Conservation (phyloP, 345 rosid species). For the Carallia brachiata region DNA sequence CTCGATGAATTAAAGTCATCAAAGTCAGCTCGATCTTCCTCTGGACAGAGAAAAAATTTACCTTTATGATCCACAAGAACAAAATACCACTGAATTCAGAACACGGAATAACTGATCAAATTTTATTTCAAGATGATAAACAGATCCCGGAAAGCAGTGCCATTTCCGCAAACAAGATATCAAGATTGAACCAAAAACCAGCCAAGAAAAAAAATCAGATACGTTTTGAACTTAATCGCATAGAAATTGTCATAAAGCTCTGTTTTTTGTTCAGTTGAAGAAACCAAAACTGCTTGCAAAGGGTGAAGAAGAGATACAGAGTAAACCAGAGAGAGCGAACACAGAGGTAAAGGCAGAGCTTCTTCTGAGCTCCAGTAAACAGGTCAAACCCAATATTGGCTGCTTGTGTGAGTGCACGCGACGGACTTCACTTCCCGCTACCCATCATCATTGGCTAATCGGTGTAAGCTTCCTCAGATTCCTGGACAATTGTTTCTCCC, state of each 20-base stretch:
- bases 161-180: neutral
- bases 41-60: too few species aligned
- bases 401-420: too few species aligned
- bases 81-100: neutral
- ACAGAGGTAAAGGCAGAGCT: slow-evolving; percentile 18
- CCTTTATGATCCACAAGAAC: neutral
- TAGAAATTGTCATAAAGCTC: neutral
- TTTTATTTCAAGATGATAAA: neutral
- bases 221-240: slow-evolving; percentile 27
- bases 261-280: neutral
- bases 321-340: neutral
- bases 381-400: slow-evolving; percentile 5
- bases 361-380: slow-evolving; percentile 17
- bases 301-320: neutral
- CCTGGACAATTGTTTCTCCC: too few species aligned
- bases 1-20: too few species aligned
- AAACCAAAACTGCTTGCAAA: neutral
- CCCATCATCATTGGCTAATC: too few species aligned
- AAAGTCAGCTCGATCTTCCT: too few species aligned
- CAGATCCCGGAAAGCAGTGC: too few species aligned
- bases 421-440: too few species aligned
- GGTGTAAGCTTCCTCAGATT: too few species aligned
- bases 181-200: neutral
- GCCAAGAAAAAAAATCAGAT: neutral
- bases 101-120: neutral